These are phyloP conservation scores for Cephalotrichum gorgonifer DNA, from an alignment of 2,329 filamentous ascomycete genomes.

Conservation along the genomic window DNA sequence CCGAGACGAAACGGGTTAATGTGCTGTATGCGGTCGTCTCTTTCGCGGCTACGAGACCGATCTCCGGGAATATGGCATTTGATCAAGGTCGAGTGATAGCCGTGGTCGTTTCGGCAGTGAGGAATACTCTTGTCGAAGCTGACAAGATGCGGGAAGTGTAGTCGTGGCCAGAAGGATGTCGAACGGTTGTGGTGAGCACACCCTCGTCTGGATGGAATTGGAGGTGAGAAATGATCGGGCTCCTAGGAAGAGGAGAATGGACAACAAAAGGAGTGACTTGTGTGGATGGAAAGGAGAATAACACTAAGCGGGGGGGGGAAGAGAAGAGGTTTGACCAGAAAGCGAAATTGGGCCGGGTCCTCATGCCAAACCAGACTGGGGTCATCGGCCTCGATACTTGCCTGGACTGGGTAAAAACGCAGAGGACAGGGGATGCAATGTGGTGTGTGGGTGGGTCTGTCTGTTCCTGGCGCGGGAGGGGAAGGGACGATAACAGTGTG, in stretches of 20 bases:
- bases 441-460: neutral
- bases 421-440: neutral
- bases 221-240: neutral
- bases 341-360: conserved; percentile 8
- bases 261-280: conserved; percentile 3
- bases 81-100: neutral
- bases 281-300: conserved; percentile 5
- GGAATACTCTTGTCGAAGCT: neutral
- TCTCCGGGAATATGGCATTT: conserved; percentile 4
- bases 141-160: neutral
- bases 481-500: too few relatives aligned
- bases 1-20: too few relatives aligned
- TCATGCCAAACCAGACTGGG: neutral
- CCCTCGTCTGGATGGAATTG: neutral
- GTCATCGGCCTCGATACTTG: neutral
- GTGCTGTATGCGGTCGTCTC: neutral
- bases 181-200: neutral
- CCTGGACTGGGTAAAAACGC: neutral
- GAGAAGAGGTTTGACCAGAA: conserved; percentile 7
- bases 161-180: neutral
- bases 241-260: neutral
- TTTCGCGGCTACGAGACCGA: neutral
- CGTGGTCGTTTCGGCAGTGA: neutral
- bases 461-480: too few relatives aligned
- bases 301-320: conserved; percentile 1